Evolutionary conservation across 2,329 filamentous ascomycete species (phyloP), one percentile per base, ranked within the genome.

Genomic region (Canariomyces notabilis): DNA sequence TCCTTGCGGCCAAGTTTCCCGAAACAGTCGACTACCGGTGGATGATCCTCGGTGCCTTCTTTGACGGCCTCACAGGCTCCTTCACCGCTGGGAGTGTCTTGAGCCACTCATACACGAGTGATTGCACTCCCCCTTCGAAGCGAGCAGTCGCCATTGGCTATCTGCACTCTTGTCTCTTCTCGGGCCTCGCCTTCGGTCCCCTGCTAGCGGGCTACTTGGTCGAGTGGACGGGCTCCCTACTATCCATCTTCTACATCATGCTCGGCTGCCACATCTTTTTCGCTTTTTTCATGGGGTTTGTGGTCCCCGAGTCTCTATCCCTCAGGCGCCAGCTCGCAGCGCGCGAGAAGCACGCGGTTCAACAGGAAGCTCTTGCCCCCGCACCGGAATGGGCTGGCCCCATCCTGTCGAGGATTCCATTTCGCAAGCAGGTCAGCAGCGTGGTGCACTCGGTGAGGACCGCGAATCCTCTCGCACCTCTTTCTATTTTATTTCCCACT

Each of bases 161-260:
- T 62, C 84, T 97, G 58, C 88, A 97, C 59, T 89, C 88, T 9
- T 89, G 85, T 56, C 73, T 98, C 7, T 97, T 95, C 64, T 76
- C 79, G 2, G 93, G 93, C n/a, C 80, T 97, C 37, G 91, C 93
- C 0, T 67, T 91, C 23, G 93, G 93, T 0, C 93, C 93, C 6
- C 74, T 94, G 2, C 61, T 95, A 18, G 85, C 89, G 0, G 90
- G 86, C 2, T 84, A 87, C 56, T 72, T 96, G 35, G 84, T 95
- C 58, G 79, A 86, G 58, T 77, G 74, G 64, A 90, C 87, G 0
- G 86, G 87, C 6, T 80, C 79, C 35, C 73, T 94, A 14, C 64
- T 96, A 6, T 78, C 81, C n/a, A 78, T 95, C 37, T 97, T 98
- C 64, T 95, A 94, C 63, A 72, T 89, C 32, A 82, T 85, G 0